A percentile compares a stretch with the other conserved stretches of the same genome.
phyloP scores from a whole-genome alignment of 2,329 filamentous ascomycete genomes.

The Endoconidiophora laricicola region DNA sequence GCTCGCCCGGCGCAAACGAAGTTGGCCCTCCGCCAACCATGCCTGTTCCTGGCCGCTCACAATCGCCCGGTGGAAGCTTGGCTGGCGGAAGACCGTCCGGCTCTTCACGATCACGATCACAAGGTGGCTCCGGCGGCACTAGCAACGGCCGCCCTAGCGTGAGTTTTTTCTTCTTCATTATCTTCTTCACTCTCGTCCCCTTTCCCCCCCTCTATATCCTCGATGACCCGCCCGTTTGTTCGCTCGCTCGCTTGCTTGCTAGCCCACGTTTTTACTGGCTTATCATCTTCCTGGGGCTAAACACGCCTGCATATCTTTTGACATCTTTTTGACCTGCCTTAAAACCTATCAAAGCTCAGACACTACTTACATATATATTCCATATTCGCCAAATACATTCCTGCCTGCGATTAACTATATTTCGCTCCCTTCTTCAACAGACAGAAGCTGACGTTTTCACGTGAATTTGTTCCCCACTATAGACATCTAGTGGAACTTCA shows the following conservation, averaged over 20 bases:
- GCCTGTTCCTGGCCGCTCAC: constrained; percentile 30
- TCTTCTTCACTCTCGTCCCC: neutral
- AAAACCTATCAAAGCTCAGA: neutral
- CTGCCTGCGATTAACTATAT: neutral
- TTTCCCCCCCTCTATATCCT: too few species aligned
- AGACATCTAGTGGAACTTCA: constrained; percentile 45
- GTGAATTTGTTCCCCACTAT: neutral
- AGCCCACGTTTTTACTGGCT: neutral
- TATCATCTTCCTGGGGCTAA: too few species aligned
- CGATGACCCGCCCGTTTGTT: neutral
- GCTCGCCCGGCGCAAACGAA: constrained; percentile 43
- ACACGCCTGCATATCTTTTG: too few species aligned
- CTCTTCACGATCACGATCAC: constrained; percentile 33
- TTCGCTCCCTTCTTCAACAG: too few species aligned
- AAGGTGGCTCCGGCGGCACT: constrained; percentile 16
- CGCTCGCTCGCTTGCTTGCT: neutral
- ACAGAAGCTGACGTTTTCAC: neutral
- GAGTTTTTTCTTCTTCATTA: constrained; percentile 21
- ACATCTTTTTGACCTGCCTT: neutral
- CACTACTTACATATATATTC: neutral
- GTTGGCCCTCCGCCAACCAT: constrained; percentile 37
- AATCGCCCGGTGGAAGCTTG: constrained; percentile 41
- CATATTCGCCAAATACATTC: neutral
- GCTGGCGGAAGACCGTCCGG: constrained; percentile 48
- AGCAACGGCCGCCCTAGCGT: constrained; percentile 38